Percentiles rank a stretch among this genome's conserved stretches.
Conservation (phyloP, 202 grass and related monocot genomes). For the Zoysia matrella region DNA sequence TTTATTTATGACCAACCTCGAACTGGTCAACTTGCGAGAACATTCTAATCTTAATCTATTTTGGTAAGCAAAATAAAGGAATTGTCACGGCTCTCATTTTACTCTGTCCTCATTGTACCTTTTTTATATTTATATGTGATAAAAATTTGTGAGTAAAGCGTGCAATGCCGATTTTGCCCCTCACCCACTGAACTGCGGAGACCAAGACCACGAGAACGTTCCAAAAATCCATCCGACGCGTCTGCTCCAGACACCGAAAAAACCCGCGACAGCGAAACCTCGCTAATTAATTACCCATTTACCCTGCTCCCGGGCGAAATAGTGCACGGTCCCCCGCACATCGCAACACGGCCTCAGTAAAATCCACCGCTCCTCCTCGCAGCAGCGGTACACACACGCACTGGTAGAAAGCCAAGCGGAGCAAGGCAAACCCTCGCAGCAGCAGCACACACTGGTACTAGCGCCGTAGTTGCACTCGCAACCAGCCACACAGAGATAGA, state of each 20-base stretch:
- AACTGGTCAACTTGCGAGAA: too few relatives aligned
- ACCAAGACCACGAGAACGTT: constrained; percentile 36
- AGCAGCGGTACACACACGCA: neutral
- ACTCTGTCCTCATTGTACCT: neutral
- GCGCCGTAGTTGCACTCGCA: neutral
- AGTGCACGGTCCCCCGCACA: neutral
- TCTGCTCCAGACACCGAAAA: constrained; percentile 47
- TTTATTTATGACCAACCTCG: too few relatives aligned
- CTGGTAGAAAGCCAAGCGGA: neutral
- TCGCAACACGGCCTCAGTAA: constrained; percentile 30
- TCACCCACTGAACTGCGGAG: constrained; percentile 19
- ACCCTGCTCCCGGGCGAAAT: constrained; percentile 22
- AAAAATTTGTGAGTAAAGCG: neutral
- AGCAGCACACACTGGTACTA: neutral
- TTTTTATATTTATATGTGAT: neutral
- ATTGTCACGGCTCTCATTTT: neutral
- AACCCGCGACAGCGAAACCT: constrained; percentile 30
- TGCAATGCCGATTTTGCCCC: neutral
- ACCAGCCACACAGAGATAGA: neutral
- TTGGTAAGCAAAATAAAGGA: neutral
- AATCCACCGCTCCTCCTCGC: constrained; percentile 12
- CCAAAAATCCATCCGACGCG: constrained; percentile 50
- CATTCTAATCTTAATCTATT: too few relatives aligned
- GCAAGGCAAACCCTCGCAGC: constrained; percentile 1
- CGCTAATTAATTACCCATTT: constrained; percentile 35